These are phyloP conservation scores for cucumber (Cucumis sativus) DNA, from an alignment of 306 rosid genomes.

Conservation along the genomic window DNA sequence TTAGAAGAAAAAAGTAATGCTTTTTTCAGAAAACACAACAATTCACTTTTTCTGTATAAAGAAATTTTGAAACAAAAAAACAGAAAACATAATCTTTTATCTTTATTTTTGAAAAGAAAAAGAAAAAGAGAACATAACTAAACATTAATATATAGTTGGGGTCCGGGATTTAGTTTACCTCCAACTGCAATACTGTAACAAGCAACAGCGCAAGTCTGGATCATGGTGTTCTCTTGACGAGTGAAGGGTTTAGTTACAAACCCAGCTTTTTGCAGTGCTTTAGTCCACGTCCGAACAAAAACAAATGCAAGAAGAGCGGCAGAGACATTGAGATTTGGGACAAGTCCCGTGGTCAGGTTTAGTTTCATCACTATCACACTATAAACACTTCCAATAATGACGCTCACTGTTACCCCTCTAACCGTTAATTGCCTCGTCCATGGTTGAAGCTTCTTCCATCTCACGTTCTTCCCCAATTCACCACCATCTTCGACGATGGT, in stretches of 20 bases:
- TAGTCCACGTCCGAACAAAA: slow-evolving; percentile 59
- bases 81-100: neutral
- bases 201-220: slow-evolving; percentile 84
- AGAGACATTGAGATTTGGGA: slow-evolving; percentile 73
- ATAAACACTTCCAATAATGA: slow-evolving; percentile 48
- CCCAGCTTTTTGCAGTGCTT: slow-evolving; percentile 43
- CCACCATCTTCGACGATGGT: neutral
- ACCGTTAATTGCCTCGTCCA: slow-evolving; percentile 73
- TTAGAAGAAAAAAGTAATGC: too few relatives aligned
- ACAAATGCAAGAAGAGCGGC: slow-evolving; percentile 82
- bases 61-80: neutral
- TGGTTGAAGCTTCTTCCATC: slow-evolving; percentile 13
- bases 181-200: slow-evolving; percentile 79
- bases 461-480: neutral
- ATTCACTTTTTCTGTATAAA: too few relatives aligned
- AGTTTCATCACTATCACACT: slow-evolving; percentile 84
- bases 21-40: too few relatives aligned
- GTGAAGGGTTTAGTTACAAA: slow-evolving; percentile 63
- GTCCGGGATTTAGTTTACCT: slow-evolving; percentile 27
- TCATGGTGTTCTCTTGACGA: slow-evolving; percentile 86
- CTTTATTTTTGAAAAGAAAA: neutral
- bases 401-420: slow-evolving; percentile 64
- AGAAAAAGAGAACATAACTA: neutral
- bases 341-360: slow-evolving; percentile 79
- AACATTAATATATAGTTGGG: neutral